Conservation (phyloP, 805 yeast genomes). For the Sungouiella blattae region DNA sequence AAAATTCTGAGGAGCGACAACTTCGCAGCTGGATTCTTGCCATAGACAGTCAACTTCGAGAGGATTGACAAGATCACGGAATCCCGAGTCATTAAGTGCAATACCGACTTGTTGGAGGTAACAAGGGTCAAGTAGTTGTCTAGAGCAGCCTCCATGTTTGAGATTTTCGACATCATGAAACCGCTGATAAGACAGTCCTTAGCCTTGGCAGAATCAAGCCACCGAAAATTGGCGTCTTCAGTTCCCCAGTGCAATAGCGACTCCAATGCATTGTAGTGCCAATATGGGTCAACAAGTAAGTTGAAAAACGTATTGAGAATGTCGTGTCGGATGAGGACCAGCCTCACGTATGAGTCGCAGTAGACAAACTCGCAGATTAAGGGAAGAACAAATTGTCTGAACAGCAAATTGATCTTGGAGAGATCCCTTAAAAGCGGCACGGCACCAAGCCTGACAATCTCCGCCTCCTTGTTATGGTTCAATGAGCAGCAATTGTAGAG, state of each 20-base stretch:
- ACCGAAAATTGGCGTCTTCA: constrained; percentile 22
- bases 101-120: constrained; percentile 17
- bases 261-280: constrained; percentile 56
- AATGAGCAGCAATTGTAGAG: constrained; percentile 52
- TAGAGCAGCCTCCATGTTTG: constrained; percentile 43
- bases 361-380: constrained; percentile 51
- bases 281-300: constrained; percentile 48
- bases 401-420: constrained; percentile 37
- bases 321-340: constrained; percentile 31
- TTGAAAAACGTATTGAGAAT: constrained; percentile 37
- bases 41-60: constrained; percentile 23
- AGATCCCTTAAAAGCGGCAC: constrained; percentile 43
- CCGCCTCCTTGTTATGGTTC: constrained; percentile 42
- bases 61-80: constrained; percentile 27
- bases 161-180: constrained; percentile 34
- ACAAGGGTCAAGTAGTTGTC: constrained; percentile 38
- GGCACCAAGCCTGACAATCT: constrained; percentile 45
- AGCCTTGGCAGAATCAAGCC: constrained; percentile 23
- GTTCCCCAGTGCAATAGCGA: constrained; percentile 42
- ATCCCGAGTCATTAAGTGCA: constrained; percentile 23
- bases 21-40: constrained; percentile 36
- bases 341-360: constrained; percentile 38
- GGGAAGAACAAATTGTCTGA: constrained; percentile 52
- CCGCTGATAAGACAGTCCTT: constrained; percentile 35
- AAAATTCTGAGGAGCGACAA: constrained; percentile 25